Conservation (phyloP, 352 stramenopile species). For the Phytophthora constricta region DNA sequence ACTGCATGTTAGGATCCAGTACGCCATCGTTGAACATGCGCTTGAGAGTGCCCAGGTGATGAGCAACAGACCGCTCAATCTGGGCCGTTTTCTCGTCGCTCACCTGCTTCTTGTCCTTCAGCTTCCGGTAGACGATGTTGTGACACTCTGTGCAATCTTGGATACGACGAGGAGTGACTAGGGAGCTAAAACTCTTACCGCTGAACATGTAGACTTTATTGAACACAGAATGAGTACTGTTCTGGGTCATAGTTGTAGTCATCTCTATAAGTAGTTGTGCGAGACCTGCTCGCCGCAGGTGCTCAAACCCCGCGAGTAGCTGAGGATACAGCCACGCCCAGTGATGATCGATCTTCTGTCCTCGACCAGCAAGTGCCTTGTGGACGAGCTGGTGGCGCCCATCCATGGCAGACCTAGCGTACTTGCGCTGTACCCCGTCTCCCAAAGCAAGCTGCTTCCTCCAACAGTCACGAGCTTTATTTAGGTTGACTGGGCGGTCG, state of each 20-base stretch:
- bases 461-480: constrained; percentile 8
- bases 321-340: background rate
- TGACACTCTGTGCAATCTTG: constrained; percentile 11
- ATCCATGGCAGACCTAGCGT: background rate
- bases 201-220: constrained; percentile 3
- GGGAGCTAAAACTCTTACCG: background rate
- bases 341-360: constrained; percentile 4
- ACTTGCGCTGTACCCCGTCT: constrained; percentile 1
- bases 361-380: background rate
- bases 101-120: constrained; percentile 16
- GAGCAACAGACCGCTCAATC: no score
- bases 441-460: constrained; percentile 3
- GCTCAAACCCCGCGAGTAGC: background rate
- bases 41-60: no score
- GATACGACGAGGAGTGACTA: background rate
- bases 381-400: constrained; percentile 14
- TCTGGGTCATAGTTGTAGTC: constrained; percentile 2
- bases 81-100: no score
- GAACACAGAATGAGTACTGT: background rate
- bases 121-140: constrained; percentile 14
- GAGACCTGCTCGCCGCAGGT: background rate
- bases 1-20: no score
- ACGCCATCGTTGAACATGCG: no score
- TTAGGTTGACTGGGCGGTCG: constrained; percentile 2
- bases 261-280: background rate